phyloP scores from a whole-genome alignment of 2,329 filamentous ascomycete species.

The Graphilbum sp. region DNA sequence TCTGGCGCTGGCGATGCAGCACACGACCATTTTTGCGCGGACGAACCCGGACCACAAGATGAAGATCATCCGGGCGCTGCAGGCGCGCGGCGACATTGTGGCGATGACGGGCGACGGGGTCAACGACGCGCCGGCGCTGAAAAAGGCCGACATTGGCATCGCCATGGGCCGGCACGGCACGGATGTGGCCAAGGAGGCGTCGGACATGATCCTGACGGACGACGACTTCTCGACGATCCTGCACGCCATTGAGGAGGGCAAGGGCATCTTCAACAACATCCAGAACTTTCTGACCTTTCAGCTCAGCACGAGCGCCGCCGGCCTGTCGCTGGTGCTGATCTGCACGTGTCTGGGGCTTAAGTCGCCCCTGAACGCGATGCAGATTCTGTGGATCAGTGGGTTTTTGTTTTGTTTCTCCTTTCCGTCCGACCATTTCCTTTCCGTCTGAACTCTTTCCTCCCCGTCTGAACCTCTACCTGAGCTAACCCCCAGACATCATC shows the following conservation, averaged over 20 bases:
- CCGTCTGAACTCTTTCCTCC: not conserved
- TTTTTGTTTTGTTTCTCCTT: constrained; percentile 9
- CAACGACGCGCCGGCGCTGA: constrained; percentile 90
- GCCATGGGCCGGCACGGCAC: constrained; percentile 92
- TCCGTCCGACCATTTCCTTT: not conserved
- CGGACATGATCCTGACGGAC: constrained; percentile 85
- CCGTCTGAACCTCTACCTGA: not conserved
- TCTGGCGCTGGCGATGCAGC: constrained; percentile 67
- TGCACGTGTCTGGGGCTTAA: constrained; percentile 88
- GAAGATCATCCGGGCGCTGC: constrained; percentile 85
- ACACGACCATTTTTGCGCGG: constrained; percentile 87
- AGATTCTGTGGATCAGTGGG: constrained; percentile 99
- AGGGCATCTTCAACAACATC: constrained; percentile 98
- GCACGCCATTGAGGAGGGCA: constrained; percentile 92
- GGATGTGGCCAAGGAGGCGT: constrained; percentile 89
- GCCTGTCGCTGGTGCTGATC: constrained; percentile 76
- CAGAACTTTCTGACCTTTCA: constrained; percentile 99
- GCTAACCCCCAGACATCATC: constrained; percentile 62
- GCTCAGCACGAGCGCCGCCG: constrained; percentile 88
- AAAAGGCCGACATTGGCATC: constrained; percentile 95
- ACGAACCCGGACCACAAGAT: constrained; percentile 97
- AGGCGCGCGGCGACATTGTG: constrained; percentile 86
- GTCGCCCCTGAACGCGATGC: constrained; percentile 96
- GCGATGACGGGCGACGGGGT: constrained; percentile 98
- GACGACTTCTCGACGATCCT: constrained; percentile 87